Evolutionary conservation across 331 rosid genomes (phyloP).

Genomic region (Rosa hybrid): DNA sequence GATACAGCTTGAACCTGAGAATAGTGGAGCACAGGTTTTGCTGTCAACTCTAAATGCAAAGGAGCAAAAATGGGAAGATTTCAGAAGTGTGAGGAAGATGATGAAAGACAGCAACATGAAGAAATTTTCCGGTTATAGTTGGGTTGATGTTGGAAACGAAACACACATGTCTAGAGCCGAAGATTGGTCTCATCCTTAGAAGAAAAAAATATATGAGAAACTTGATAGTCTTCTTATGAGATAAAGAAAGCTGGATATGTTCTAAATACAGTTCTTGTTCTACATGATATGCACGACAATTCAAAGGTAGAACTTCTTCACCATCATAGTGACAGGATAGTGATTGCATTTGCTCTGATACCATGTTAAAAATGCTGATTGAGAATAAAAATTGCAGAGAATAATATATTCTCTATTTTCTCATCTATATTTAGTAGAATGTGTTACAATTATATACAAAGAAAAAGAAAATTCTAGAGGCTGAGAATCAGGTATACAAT

Average conservation of each 20-base stretch:
- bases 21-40: constrained; percentile 33
- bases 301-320: constrained; percentile 30
- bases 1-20: constrained; percentile 32
- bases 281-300: constrained; percentile 18
- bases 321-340: constrained; percentile 39
- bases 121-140: constrained; percentile 37
- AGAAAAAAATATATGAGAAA: constrained; percentile 30
- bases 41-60: constrained; percentile 33
- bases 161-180: constrained; percentile 29
- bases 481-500: too few species aligned
- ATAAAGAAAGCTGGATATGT: constrained; percentile 39
- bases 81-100: constrained; percentile 29
- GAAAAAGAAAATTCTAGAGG: too few species aligned
- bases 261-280: constrained; percentile 18
- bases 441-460: too few species aligned
- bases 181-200: constrained; percentile 39
- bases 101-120: constrained; percentile 30
- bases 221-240: constrained; percentile 29
- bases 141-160: constrained; percentile 38
- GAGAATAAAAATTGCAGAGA: too few species aligned
- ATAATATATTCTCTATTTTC: too few species aligned
- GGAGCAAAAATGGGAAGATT: constrained; percentile 34
- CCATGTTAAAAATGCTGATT: too few species aligned
- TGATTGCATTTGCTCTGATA: constrained; percentile 32
- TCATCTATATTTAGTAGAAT: too few species aligned